These are phyloP conservation scores for Aphanomyces astaci DNA, from an alignment of 352 stramenopile genomes.

Conservation along the genomic window DNA sequence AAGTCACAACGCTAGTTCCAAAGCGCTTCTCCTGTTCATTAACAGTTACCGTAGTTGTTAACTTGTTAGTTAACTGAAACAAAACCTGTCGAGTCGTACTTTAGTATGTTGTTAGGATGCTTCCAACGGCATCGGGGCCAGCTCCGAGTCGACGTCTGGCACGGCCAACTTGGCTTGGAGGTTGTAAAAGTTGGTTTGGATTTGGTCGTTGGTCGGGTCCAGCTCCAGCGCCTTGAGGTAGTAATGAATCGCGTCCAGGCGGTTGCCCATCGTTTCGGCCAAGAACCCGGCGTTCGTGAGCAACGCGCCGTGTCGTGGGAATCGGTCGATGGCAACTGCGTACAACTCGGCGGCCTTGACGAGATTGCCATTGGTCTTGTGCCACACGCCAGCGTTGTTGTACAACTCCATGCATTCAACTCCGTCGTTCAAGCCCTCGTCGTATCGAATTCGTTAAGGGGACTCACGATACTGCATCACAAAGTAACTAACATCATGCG, in stretches of 20 bases:
- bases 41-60: too few species aligned
- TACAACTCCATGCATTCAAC: slow-evolving; percentile 36
- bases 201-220: slow-evolving; percentile 13
- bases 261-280: neutral
- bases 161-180: neutral
- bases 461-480: neutral
- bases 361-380: slow-evolving; percentile 24
- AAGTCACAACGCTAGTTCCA: too few species aligned
- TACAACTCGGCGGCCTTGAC: slow-evolving; percentile 24
- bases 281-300: slow-evolving; percentile 4
- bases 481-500: neutral
- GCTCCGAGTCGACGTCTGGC: neutral
- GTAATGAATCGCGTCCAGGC: neutral
- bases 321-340: neutral
- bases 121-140: slow-evolving; percentile 2
- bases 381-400: slow-evolving; percentile 41
- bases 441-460: neutral
- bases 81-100: too few species aligned
- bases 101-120: neutral
- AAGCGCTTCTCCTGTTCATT: too few species aligned
- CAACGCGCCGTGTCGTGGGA: neutral
- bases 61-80: too few species aligned
- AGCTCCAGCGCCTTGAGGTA: neutral
- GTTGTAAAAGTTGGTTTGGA: neutral
- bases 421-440: slow-evolving; percentile 31